Percentiles rank a stretch among this genome's conserved stretches.
Conservation (phyloP, 805 yeast genomes). For the Schwanniomyces vanrijiae region DNA sequence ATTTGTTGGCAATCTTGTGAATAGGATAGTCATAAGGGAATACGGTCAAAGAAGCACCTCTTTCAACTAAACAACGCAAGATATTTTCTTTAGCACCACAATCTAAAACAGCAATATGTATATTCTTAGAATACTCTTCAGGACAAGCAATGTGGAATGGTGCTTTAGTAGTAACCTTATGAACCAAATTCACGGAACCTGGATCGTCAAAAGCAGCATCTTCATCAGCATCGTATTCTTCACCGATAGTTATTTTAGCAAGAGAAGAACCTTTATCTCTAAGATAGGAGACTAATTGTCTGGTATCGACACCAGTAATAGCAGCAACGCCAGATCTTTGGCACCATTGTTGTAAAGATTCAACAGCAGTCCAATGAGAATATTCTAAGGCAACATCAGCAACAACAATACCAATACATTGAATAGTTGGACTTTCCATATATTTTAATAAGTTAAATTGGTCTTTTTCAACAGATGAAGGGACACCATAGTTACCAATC, state of each 20-base stretch:
- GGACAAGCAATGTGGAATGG: slow-evolving; percentile 86
- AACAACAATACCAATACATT: slow-evolving; percentile 95
- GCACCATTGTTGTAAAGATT: slow-evolving; percentile 94
- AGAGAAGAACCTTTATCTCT: slow-evolving; percentile 96
- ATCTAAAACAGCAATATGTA: slow-evolving; percentile 89
- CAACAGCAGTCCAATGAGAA: slow-evolving; percentile 99
- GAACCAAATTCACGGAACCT: slow-evolving; percentile 83
- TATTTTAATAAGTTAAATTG: slow-evolving; percentile 82
- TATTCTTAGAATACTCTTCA: slow-evolving; percentile 49
- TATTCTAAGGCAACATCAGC: slow-evolving; percentile 93
- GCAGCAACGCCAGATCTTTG: slow-evolving; percentile 93
- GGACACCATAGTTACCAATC: slow-evolving; percentile 98
- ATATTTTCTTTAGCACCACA: slow-evolving; percentile 99
- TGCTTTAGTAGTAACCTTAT: slow-evolving; percentile 90
- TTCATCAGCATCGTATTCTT: slow-evolving; percentile 87
- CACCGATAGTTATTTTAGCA: slow-evolving; percentile 87
- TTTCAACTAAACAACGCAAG: slow-evolving; percentile 84
- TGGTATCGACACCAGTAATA: slow-evolving; percentile 95
- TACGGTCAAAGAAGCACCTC: slow-evolving; percentile 96
- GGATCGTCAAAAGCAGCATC: slow-evolving; percentile 92
- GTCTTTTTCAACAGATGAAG: slow-evolving; percentile 78
- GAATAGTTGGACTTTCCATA: slow-evolving; percentile 88
- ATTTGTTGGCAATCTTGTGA: slow-evolving; percentile 84
- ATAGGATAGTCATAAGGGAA: slow-evolving; percentile 95
- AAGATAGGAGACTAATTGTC: slow-evolving; percentile 86